Base-by-base conservation (phyloP, 1,284 basidiomycete genomes). In the Puccinia novopanici region DNA sequence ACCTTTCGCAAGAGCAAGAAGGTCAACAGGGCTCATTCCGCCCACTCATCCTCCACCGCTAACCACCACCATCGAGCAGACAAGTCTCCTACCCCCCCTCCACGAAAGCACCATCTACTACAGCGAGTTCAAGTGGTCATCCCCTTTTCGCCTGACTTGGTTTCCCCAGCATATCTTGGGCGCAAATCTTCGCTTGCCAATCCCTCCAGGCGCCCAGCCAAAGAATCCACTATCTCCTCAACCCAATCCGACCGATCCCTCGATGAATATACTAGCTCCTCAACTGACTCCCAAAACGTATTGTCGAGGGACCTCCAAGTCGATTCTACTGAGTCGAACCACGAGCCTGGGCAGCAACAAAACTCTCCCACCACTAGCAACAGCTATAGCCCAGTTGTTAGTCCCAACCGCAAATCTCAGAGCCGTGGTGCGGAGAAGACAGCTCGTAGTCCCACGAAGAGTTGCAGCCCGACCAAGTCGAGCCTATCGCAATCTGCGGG, bases 91-190 rank as follows among this genome's bases (percentile, higher is more conserved):
- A 15, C 57, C 0, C n/a, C 24, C 27, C 57, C 10, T 13, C 57
- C 57, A 27, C 63, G 63, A n/a, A 22, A 67, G 4, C 30, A 67
- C 17, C 42, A 40, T 22, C 2, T 48, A 4, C 19, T 13, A 1
- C 63, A 67, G 37, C 5, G n/a, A 6, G 63, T 67, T 24, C 17
- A 48, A 45, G 63, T 67, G 3, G 63, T 67, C 63, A 67, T 67
- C 24, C 63, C 63, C 37, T 1, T 45, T 10, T 67, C n/a, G n/a
- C 63, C 63, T 17, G 37, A 10, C 24, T 67, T 67, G 37, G 63
- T 42, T 37, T 42, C 63, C 22, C 37, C 63, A n/a, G 63, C 63
- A 3, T 42, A 67, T 67, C 63, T 67, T 40, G 45, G 45, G 30
- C 63, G 63, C 34, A 67, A 67, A 37, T 40, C n/a, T 19, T 0